Evolutionary conservation across 176 grass and related monocot species (phyloP).

Genomic region (Echinochloa phyllopogon): DNA sequence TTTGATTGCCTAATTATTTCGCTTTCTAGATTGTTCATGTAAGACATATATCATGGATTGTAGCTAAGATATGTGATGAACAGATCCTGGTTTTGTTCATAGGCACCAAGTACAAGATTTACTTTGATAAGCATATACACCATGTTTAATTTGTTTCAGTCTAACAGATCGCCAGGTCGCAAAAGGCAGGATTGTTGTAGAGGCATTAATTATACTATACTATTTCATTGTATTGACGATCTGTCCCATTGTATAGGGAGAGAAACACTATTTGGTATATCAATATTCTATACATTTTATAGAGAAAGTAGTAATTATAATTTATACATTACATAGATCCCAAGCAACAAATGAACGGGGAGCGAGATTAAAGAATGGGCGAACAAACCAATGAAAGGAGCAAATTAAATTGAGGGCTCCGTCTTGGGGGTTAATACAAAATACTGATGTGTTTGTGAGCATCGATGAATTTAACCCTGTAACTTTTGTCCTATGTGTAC

Average conservation of each 20-base stretch:
- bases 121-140: background rate
- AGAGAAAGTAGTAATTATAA: too few relatives aligned
- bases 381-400: background rate
- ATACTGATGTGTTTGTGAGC: background rate
- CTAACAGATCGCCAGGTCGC: background rate
- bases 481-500: background rate
- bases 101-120: background rate
- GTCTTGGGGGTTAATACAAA: background rate
- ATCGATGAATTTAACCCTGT: background rate
- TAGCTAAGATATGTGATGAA: too few relatives aligned
- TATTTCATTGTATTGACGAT: too few relatives aligned
- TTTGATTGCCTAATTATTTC: background rate
- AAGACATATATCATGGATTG: background rate
- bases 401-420: background rate
- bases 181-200: background rate
- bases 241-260: too few relatives aligned
- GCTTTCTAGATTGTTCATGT: background rate
- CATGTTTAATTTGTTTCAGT: background rate
- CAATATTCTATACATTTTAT: too few relatives aligned
- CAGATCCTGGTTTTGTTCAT: background rate
- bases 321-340: background rate
- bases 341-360: background rate
- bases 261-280: too few relatives aligned
- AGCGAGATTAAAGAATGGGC: background rate
- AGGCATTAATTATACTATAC: too few relatives aligned